Conservation (phyloP, 371 early-diverging fungal species). For the Mortierella sp. region DNA sequence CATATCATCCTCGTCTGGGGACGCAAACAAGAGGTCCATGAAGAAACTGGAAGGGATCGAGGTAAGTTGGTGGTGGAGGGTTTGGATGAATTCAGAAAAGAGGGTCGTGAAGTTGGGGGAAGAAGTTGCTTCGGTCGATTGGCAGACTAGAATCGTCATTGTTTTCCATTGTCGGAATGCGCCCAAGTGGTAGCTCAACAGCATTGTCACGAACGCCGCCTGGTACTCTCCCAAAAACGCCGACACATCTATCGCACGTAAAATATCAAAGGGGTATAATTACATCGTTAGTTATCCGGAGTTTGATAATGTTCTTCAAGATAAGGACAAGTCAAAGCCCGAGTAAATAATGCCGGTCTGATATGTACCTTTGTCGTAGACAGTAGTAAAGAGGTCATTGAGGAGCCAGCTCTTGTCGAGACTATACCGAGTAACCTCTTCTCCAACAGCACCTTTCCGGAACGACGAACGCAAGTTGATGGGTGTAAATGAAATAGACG, state of each 20-base stretch:
- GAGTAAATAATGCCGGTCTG: no score
- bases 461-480: slow-evolving; percentile 90
- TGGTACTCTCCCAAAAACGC: slow-evolving; percentile 51
- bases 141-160: slow-evolving; percentile 55
- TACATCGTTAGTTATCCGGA: neutral
- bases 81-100: slow-evolving; percentile 37
- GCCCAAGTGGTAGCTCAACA: slow-evolving; percentile 53
- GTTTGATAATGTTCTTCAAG: neutral
- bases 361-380: slow-evolving; percentile 32
- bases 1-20: slow-evolving; percentile 54
- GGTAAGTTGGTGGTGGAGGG: slow-evolving; percentile 39
- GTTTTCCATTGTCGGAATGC: slow-evolving; percentile 58
- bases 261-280: neutral
- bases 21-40: slow-evolving; percentile 56
- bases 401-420: slow-evolving; percentile 93
- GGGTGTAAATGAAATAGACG: slow-evolving; percentile 63
- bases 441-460: slow-evolving; percentile 79
- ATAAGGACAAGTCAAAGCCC: no score
- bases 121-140: slow-evolving; percentile 43
- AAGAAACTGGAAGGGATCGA: slow-evolving; percentile 58
- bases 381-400: slow-evolving; percentile 55
- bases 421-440: slow-evolving; percentile 85
- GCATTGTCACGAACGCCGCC: slow-evolving; percentile 53
- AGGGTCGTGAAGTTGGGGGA: slow-evolving; percentile 44
- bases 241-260: slow-evolving; percentile 22